phyloP scores from a whole-genome alignment of 129 eudicot genomes.

The Oenanthe sinensis region DNA sequence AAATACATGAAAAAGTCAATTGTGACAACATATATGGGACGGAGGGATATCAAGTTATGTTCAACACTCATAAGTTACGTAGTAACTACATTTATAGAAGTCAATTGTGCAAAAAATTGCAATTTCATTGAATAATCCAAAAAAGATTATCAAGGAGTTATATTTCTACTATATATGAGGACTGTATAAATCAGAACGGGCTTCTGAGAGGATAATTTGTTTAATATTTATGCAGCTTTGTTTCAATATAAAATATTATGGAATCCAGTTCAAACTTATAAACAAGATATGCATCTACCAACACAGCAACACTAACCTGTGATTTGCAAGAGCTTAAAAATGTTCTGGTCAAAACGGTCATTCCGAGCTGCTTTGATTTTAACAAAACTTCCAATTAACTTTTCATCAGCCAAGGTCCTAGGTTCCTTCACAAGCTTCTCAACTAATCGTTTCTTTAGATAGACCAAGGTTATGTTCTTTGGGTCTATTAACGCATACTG shows the following conservation, averaged over 20 bases:
- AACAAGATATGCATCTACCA: background rate
- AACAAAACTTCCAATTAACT: slow-evolving; percentile 52
- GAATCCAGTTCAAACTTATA: background rate
- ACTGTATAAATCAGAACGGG: background rate
- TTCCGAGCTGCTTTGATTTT: slow-evolving; percentile 47
- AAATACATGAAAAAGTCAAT: no score
- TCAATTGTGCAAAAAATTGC: background rate
- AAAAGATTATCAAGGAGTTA: background rate
- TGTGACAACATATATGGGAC: no score
- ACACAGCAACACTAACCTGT: slow-evolving; percentile 37
- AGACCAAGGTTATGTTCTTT: background rate
- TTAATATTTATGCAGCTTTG: background rate
- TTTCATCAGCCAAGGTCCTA: background rate
- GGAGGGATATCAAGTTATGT: background rate
- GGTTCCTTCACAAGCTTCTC: background rate
- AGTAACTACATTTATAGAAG: background rate
- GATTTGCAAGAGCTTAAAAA: slow-evolving; percentile 60
- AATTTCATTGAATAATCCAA: background rate
- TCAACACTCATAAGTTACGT: background rate
- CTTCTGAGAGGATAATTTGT: background rate
- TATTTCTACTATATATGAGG: background rate
- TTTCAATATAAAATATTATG: no score
- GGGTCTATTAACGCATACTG: background rate
- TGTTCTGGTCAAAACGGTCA: slow-evolving; percentile 29
- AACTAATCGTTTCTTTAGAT: background rate